phyloP scores from a whole-genome alignment of 2,329 filamentous ascomycete species.

The Ceratocystiopsis sp. region DNA sequence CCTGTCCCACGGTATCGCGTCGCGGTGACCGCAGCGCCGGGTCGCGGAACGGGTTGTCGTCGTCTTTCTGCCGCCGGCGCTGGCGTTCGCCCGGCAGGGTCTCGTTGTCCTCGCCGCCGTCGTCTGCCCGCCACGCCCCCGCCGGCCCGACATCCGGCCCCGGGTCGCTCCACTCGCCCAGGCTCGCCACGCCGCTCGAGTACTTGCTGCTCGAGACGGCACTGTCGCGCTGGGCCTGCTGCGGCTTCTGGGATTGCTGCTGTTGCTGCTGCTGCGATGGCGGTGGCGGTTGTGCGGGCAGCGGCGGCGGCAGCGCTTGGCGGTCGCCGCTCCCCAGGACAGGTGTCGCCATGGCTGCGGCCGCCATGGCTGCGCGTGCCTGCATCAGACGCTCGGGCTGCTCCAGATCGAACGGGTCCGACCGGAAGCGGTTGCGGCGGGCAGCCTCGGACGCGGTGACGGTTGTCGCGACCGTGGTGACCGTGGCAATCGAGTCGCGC shows the following conservation, averaged over 20 bases:
- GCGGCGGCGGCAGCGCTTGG: too few relatives aligned
- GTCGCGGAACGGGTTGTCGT: background rate
- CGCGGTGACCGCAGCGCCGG: too few relatives aligned
- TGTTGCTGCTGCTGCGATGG: conserved; percentile 6
- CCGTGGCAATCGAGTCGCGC: conserved; percentile 26
- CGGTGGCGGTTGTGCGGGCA: conserved; percentile 9
- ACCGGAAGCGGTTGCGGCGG: conserved; percentile 35
- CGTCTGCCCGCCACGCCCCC: conserved; percentile 13
- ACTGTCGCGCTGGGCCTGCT: conserved; percentile 17
- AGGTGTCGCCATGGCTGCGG: too few relatives aligned
- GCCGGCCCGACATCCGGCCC: conserved; percentile 34
- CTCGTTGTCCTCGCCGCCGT: conserved; percentile 2
- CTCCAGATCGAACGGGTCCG: conserved; percentile 50
- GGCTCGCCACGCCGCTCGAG: conserved; percentile 28
- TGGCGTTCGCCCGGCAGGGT: conserved; percentile 10
- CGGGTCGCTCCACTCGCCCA: conserved; percentile 33
- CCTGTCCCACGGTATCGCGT: conserved; percentile 6
- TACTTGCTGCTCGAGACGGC: conserved; percentile 30
- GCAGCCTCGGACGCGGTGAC: background rate
- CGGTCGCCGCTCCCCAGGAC: background rate
- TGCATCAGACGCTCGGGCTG: conserved; percentile 26
- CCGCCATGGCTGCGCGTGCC: conserved; percentile 3
- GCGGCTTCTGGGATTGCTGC: background rate
- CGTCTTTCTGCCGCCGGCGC: conserved; percentile 5
- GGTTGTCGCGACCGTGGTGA: conserved; percentile 22